Base-by-base conservation (phyloP, 495 filamentous ascomycete genomes). In the Mytilinidion resinicola region DNA sequence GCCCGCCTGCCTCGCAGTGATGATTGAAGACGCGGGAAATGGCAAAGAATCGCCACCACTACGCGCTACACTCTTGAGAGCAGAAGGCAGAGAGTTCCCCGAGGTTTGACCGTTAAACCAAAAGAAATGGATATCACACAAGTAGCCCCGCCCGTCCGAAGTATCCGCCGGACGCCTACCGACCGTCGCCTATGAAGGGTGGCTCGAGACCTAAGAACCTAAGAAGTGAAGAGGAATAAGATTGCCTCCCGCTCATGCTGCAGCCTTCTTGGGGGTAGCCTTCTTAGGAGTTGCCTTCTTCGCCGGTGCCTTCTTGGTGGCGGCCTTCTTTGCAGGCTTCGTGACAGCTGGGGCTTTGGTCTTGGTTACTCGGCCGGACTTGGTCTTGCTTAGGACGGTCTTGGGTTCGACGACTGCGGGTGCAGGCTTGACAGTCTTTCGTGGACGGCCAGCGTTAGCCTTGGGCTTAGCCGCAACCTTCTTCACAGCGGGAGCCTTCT, bases 311-410 rank as follows among this genome's bases (percentile, higher is more conserved):
- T 82, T 83, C 74, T 85, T 84, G 79, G 82, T 83, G 19, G 80
- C 70, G 4, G 64, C 56, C 81, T 90, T 92, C 76, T 80, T 81
- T 10, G 81, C 69, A 0, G 77, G 82, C 50, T 81, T 77, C 46
- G 77, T 67, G 6, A 80, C 78, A 53, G 81, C 81, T 70, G 87
- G 84, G 20, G 81, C 72, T 36, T 80, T 78, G 15, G 82, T 81
- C 85, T 96, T 96, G 46, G 89, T 85, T 60, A 95, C 86, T 56
- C 91, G 86, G 15, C 91, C 90, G 19, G 90, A 87, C 83, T 96
- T 96, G 71, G 91, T 95, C 81, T 90, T 95, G 62, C 80, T 80
- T 50, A 90, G 72, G 51, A 88, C 78, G 56, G 86, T 78, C 64
- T 87, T 82, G 61, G 86, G 79, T 76, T 90, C 85, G 54, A 90